Conservation (phyloP, 1,284 basidiomycete genomes). For the Malassezia brasiliensis region DNA sequence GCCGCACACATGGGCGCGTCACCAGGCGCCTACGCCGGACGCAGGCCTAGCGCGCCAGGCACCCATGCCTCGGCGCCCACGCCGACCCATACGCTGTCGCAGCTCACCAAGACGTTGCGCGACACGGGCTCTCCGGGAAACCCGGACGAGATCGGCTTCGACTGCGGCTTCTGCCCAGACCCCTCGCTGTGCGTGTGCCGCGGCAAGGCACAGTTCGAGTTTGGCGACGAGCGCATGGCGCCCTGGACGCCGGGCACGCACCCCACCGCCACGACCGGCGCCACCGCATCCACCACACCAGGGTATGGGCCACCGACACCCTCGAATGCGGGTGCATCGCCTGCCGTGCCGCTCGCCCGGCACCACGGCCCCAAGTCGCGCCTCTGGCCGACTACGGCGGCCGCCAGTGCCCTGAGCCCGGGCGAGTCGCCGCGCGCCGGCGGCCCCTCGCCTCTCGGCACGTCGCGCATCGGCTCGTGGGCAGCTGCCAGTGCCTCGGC, state of each 20-base stretch:
- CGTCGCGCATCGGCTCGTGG: not conserved
- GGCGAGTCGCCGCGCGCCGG: not conserved
- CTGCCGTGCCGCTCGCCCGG: not conserved
- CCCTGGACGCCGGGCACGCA: not conserved
- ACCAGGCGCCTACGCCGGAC: not conserved
- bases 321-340: not conserved
- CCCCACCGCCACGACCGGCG: not conserved
- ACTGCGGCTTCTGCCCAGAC: conserved; percentile 40
- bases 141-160: conserved; percentile 18
- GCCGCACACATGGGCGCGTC: not conserved
- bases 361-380: not conserved
- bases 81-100: conserved; percentile 13
- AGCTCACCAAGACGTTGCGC: conserved; percentile 13
- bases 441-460: not conserved
- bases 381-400: not conserved
- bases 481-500: not conserved
- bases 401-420: not conserved
- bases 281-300: not conserved
- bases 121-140: not conserved
- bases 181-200: conserved; percentile 32
- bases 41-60: not conserved
- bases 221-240: conserved; percentile 4
- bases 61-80: not conserved
- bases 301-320: too few species aligned
- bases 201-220: conserved; percentile 14